Evolutionary conservation across 805 yeast species (phyloP), one percentile per base, ranked within the genome.

Genomic region (Myxozyma sirexii): DNA sequence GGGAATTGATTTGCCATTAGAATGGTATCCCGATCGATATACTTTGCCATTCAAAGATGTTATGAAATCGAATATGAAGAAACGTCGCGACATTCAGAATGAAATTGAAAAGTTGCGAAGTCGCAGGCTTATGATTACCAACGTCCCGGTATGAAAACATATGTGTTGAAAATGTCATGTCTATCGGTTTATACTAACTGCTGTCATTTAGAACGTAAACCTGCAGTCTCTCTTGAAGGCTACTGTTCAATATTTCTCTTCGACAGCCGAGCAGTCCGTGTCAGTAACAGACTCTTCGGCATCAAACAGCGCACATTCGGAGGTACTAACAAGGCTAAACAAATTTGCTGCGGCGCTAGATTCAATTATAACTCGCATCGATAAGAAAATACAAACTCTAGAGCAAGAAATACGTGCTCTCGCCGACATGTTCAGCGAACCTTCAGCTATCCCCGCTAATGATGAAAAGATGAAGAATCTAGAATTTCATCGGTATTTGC

Each of bases 21-120:
- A 54, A 33, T 67, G 69, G 69, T 67, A 67, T 35, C 69, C 69
- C 4, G 68, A 67, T 45, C 54, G 69, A 23, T 67, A 67, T 44
- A 64, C 68, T 4, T 26, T 33, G 31, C 60, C 60, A 15, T 67
- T 67, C 33, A 48, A 49, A 42, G 44, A 39, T 12, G 21, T 41
- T 5, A 61, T 66, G 66, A 17, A 17, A 8, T 24, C 54, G 35
- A 31, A 43, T 29, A 15, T 45, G 29, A 26, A 17, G 51, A 27
- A 39, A 21, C 24, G 50, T 12, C 12, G 15, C 4, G 44, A 38
- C 7, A 24, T 45, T 4, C 12, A 8, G 8, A 12, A 19, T 26
- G 44, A 31, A n/a, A 41, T 54, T 26, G 51, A 44, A n/a, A 24
- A 54, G 24, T 26, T 54, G 13, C 35, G 33, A 27, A 35, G 13